Percentiles rank a stretch among this genome's conserved stretches.
phyloP scores from a whole-genome alignment of 495 filamentous ascomycete genomes.

The Penicilliopsis zonata region DNA sequence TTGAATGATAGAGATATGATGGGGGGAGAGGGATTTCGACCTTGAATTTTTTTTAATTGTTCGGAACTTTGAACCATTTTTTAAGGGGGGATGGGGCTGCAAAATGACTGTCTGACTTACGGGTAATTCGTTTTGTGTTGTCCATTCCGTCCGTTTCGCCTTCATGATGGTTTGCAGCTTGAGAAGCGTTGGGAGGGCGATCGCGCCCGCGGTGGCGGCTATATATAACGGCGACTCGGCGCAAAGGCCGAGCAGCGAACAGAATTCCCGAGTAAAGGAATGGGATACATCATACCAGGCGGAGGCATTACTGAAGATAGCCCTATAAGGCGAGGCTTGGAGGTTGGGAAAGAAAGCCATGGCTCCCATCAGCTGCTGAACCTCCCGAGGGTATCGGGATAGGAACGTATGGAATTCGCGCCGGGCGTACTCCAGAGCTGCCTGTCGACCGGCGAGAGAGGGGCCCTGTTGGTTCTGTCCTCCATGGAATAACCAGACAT shows the following conservation, averaged over 20 bases:
- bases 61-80: no score
- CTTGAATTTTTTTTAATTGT: no score
- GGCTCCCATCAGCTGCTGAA: constrained; percentile 63
- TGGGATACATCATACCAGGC: constrained; percentile 71
- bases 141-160: constrained; percentile 89
- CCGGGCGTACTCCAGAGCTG: constrained; percentile 64
- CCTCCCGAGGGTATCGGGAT: constrained; percentile 57
- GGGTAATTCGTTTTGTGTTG: constrained; percentile 76
- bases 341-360: constrained; percentile 68
- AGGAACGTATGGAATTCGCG: constrained; percentile 54
- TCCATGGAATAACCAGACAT: constrained; percentile 65
- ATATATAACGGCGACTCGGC: constrained; percentile 86
- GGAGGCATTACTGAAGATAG: constrained; percentile 56
- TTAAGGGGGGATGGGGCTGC: neutral
- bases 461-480: constrained; percentile 15
- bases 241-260: constrained; percentile 75
- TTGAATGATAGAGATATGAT: constrained; percentile 83
- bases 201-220: constrained; percentile 79
- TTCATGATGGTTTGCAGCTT: constrained; percentile 77
- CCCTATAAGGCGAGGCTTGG: constrained; percentile 56
- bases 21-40: constrained; percentile 83
- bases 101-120: no score
- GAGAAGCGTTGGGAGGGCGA: constrained; percentile 73
- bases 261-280: constrained; percentile 90
- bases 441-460: constrained; percentile 26